A percentile compares a stretch with the other conserved stretches of the same genome.
phyloP scores from a whole-genome alignment of 306 rosid genomes.

The Echinosophora koreensis region DNA sequence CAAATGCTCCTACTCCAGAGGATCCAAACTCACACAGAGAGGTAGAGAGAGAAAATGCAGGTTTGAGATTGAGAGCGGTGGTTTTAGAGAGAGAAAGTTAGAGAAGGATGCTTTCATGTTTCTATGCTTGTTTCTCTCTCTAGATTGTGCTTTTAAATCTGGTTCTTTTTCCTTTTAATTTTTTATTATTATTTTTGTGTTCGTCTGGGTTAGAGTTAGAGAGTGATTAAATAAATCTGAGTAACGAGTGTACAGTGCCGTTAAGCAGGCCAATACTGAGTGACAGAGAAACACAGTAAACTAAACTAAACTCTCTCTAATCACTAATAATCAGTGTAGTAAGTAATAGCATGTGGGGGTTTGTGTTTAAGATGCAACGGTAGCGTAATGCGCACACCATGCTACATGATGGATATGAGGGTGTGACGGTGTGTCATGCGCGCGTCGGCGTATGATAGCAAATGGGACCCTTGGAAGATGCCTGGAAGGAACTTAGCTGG shows the following conservation, averaged over 20 bases:
- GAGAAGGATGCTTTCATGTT: constrained; percentile 46
- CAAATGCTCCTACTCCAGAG: constrained; percentile 55
- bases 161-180: constrained; percentile 27
- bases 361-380: constrained; percentile 40
- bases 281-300: constrained; percentile 55
- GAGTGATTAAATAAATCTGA: constrained; percentile 45
- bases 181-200: not conserved
- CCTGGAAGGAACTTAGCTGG: constrained; percentile 29
- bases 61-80: constrained; percentile 35
- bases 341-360: not conserved
- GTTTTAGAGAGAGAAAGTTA: constrained; percentile 52
- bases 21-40: constrained; percentile 55
- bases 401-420: constrained; percentile 8
- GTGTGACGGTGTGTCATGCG: constrained; percentile 14
- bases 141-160: constrained; percentile 65
- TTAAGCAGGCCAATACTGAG: constrained; percentile 58
- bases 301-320: constrained; percentile 9
- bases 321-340: constrained; percentile 24
- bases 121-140: constrained; percentile 63
- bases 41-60: constrained; percentile 42
- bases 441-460: constrained; percentile 42
- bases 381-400: constrained; percentile 61
- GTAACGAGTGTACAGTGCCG: constrained; percentile 37
- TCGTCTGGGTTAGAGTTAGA: constrained; percentile 33
- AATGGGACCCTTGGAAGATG: constrained; percentile 1